phyloP scores from a whole-genome alignment of 805 yeast species.

The Candida coquimbonensis region DNA sequence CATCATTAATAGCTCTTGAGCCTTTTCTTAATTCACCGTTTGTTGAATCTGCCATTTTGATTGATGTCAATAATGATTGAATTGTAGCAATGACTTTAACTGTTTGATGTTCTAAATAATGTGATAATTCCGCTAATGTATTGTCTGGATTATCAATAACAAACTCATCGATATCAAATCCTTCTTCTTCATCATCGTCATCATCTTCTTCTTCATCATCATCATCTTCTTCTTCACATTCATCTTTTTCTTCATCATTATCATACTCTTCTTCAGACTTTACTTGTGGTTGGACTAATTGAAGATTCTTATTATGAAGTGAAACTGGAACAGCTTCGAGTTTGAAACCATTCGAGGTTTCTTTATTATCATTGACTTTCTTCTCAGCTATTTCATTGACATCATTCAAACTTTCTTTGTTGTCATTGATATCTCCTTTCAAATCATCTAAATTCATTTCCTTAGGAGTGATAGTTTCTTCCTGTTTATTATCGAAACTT shows the following conservation, averaged over 20 bases:
- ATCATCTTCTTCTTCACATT: slow-evolving; percentile 2
- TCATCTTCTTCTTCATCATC: slow-evolving; percentile 1
- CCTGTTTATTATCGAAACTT: not conserved
- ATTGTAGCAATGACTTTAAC: slow-evolving; percentile 86
- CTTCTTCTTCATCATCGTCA: slow-evolving; percentile 20
- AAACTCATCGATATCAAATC: slow-evolving; percentile 67
- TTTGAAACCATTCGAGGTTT: too few relatives aligned
- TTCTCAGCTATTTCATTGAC: not conserved
- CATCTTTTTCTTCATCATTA: not conserved
- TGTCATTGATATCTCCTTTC: too few relatives aligned
- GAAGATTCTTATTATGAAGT: not conserved
- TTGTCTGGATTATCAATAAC: slow-evolving; percentile 85
- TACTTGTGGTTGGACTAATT: not conserved
- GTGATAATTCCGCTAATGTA: slow-evolving; percentile 73
- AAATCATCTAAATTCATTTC: not conserved
- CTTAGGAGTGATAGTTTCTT: not conserved
- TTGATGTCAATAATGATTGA: slow-evolving; percentile 70
- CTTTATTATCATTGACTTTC: not conserved
- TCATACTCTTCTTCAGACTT: not conserved
- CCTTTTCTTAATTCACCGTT: slow-evolving; percentile 67
- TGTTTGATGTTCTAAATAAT: slow-evolving; percentile 88
- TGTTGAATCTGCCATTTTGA: slow-evolving; percentile 69
- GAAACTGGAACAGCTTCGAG: too few relatives aligned
- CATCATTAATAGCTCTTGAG: slow-evolving; percentile 68
- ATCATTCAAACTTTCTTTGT: too few relatives aligned